Percentiles rank a stretch among this genome's conserved stretches.
phyloP scores from a whole-genome alignment of 768 basidiomycete species.

The Tylopilus plumbeoviolaceoides region DNA sequence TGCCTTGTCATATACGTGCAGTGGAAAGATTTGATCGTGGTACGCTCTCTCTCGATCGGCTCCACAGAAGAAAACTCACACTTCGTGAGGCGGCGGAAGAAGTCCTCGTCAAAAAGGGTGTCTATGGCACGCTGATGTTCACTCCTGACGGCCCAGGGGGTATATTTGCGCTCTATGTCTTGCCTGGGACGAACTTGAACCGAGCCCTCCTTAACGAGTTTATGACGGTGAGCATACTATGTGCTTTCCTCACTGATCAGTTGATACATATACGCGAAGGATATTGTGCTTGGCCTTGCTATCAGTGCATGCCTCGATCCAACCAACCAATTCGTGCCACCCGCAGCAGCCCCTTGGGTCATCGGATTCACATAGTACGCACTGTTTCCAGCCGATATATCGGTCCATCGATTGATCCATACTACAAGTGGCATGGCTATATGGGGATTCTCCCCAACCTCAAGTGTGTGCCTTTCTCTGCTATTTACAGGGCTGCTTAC shows the following conservation, averaged over 20 bases:
- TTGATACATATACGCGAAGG: conserved; percentile 6
- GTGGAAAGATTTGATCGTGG: conserved; percentile 50
- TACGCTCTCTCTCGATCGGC: conserved; percentile 42
- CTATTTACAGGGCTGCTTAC: not conserved
- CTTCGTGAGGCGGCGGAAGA: conserved; percentile 25
- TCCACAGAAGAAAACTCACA: conserved; percentile 12
- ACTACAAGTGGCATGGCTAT: conserved; percentile 47
- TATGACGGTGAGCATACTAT: conserved; percentile 26
- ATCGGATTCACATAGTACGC: conserved; percentile 60
- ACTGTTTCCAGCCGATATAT: not conserved
- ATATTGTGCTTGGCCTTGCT: conserved; percentile 20
- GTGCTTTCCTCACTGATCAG: not conserved
- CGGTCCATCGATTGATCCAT: not conserved
- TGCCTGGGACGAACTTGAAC: conserved; percentile 29
- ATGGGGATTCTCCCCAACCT: conserved; percentile 56
- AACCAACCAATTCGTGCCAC: conserved; percentile 55
- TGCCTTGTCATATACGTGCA: conserved; percentile 58
- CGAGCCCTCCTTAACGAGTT: conserved; percentile 39
- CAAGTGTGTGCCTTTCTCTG: conserved; percentile 32
- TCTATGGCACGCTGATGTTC: conserved; percentile 33
- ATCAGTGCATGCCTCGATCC: conserved; percentile 38
- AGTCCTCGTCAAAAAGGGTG: conserved; percentile 24
- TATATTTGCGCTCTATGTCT: conserved; percentile 36
- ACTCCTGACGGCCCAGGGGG: conserved; percentile 34
- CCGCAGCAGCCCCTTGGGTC: conserved; percentile 46